Conservation (phyloP, 2,329 filamentous ascomycete species). For the Chrysoporthe cubensis region DNA sequence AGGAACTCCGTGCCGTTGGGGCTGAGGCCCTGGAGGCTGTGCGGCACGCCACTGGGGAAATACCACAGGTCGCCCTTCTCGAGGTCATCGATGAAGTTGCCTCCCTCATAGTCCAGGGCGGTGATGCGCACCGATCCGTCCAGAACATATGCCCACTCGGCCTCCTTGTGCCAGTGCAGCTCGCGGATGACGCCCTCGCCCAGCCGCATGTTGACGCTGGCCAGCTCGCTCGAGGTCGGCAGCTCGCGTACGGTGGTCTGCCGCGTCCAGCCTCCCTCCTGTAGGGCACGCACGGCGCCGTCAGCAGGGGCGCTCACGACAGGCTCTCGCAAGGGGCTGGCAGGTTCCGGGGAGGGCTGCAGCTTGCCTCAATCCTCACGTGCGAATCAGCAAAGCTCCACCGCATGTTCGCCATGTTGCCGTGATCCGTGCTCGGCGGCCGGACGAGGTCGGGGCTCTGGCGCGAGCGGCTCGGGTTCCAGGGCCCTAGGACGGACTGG, state of each 20-base stretch:
- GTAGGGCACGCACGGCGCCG: neutral
- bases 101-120: constrained; percentile 74
- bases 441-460: constrained; percentile 74
- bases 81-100: constrained; percentile 77
- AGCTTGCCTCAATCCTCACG: constrained; percentile 60
- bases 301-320: neutral
- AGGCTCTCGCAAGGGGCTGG: no score
- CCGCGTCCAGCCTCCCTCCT: constrained; percentile 78
- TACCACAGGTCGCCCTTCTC: constrained; percentile 81
- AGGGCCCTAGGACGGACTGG: constrained; percentile 69
- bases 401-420: constrained; percentile 70
- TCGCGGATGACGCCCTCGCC: constrained; percentile 75
- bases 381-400: constrained; percentile 73
- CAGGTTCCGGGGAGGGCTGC: no score
- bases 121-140: constrained; percentile 73
- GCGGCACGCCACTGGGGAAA: constrained; percentile 77
- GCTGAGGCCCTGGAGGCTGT: constrained; percentile 74
- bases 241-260: constrained; percentile 72
- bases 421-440: constrained; percentile 74
- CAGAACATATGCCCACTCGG: constrained; percentile 77
- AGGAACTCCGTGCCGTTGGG: constrained; percentile 61
- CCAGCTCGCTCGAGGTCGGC: constrained; percentile 69
- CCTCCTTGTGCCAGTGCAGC: constrained; percentile 81
- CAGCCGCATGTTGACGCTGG: constrained; percentile 78
- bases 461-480: constrained; percentile 68